These are phyloP conservation scores for Oxyria digyna DNA, from an alignment of 148 eudicot species.

Conservation along the genomic window DNA sequence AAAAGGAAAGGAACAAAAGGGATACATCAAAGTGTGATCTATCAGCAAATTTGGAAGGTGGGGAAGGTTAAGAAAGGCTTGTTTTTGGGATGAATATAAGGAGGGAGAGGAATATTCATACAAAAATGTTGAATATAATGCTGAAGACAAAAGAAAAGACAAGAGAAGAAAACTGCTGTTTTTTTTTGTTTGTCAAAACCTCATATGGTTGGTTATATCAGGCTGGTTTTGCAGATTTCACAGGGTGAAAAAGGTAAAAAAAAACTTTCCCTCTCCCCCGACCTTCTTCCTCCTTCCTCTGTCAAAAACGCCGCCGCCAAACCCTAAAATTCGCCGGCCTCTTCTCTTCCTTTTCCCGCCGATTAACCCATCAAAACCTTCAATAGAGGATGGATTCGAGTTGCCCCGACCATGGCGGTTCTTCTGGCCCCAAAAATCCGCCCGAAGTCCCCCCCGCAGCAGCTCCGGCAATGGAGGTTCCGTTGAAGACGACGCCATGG, in stretches of 20 bases:
- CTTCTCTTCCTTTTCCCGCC: too few relatives aligned
- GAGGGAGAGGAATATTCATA: background rate
- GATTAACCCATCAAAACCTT: too few relatives aligned
- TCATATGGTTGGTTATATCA: background rate
- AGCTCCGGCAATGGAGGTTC: too few relatives aligned
- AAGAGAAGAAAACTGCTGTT: background rate
- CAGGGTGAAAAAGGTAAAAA: background rate
- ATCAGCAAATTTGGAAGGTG: slow-evolving; percentile 6
- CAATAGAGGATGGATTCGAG: too few relatives aligned
- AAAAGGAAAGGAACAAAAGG: background rate
- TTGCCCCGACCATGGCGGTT: too few relatives aligned
- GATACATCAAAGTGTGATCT: background rate
- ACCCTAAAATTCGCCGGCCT: too few relatives aligned
- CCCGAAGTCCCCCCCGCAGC: too few relatives aligned
- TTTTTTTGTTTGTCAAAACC: background rate
- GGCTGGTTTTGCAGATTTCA: background rate
- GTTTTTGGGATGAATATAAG: slow-evolving; percentile 3
- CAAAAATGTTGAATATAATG: background rate
- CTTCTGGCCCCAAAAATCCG: too few relatives aligned
- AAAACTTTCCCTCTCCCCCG: too few relatives aligned
- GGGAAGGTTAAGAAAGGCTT: slow-evolving; percentile 5
- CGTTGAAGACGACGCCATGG: too few relatives aligned
- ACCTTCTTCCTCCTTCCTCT: too few relatives aligned
- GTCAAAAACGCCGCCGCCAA: too few relatives aligned
- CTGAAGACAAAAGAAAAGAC: slow-evolving; percentile 4